Evolutionary conservation across 179 eudicot species (phyloP).

Genomic region (Sideroxylon spinosum): DNA sequence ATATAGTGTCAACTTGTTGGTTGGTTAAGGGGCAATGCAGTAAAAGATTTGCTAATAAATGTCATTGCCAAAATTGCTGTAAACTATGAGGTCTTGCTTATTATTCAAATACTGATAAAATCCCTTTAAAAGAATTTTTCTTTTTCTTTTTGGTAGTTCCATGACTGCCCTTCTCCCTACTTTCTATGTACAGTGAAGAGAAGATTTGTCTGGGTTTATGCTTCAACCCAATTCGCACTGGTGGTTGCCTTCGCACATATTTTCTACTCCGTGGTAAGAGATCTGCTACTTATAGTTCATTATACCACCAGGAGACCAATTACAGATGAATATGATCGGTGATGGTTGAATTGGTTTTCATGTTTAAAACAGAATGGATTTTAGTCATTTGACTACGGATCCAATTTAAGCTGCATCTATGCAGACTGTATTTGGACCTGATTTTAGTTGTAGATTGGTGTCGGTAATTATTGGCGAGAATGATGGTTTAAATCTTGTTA

Average conservation of each 20-base stretch:
- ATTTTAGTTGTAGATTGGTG: background rate
- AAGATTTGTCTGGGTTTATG: constrained; percentile 82
- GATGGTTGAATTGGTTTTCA: background rate
- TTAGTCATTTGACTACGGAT: background rate
- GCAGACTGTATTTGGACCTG: no score
- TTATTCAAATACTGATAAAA: constrained; percentile 2
- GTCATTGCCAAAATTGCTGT: background rate
- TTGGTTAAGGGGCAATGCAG: background rate
- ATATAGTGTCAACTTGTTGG: background rate
- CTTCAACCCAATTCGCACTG: constrained; percentile 58
- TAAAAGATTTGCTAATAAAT: background rate
- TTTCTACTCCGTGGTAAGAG: constrained; percentile 63
- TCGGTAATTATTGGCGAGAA: no score
- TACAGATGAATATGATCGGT: background rate
- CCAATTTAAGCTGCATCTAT: background rate
- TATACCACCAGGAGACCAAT: background rate
- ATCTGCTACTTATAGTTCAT: background rate
- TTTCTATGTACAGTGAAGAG: constrained; percentile 48
- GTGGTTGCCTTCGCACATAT: constrained; percentile 80
- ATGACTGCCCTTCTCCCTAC: background rate
- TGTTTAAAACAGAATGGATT: background rate
- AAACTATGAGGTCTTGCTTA: background rate
- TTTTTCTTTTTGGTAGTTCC: background rate
- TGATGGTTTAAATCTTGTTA: no score
- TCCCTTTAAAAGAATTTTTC: background rate